phyloP scores from a whole-genome alignment of 1,284 basidiomycete species.

The Anthracocystis walkeri region DNA sequence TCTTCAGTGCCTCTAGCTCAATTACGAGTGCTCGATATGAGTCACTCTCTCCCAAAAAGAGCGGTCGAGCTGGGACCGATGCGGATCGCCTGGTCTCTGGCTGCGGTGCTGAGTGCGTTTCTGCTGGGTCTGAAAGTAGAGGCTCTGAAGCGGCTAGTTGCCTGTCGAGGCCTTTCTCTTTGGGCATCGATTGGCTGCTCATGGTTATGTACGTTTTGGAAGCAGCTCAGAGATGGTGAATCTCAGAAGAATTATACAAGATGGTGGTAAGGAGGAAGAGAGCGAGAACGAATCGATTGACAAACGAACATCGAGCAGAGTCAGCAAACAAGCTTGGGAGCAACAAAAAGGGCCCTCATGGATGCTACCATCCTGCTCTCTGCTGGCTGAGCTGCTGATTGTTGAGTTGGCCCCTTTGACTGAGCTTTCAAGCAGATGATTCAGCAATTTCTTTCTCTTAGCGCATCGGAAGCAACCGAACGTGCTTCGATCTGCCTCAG shows the following conservation, averaged over 20 bases:
- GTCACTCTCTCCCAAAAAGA: not conserved
- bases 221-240: not conserved
- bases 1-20: too few species aligned
- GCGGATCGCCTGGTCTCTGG: not conserved
- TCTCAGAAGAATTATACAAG: not conserved
- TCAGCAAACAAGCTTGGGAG: not conserved
- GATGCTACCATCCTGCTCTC: not conserved
- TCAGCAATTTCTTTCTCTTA: not conserved
- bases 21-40: not conserved
- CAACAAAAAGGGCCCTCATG: not conserved
- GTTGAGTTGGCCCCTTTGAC: not conserved
- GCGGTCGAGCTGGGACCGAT: slow-evolving; percentile 7
- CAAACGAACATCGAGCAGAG: not conserved
- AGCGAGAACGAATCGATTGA: not conserved
- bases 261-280: not conserved
- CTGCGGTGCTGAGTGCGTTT: not conserved
- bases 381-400: not conserved
- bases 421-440: not conserved
- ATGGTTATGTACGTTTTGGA: not conserved
- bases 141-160: not conserved
- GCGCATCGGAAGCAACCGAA: not conserved
- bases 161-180: not conserved
- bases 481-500: not conserved
- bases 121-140: too few species aligned
- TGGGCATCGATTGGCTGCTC: not conserved